Conservation (phyloP, 148 eudicot genomes). For the Arctostaphylos glauca region DNA sequence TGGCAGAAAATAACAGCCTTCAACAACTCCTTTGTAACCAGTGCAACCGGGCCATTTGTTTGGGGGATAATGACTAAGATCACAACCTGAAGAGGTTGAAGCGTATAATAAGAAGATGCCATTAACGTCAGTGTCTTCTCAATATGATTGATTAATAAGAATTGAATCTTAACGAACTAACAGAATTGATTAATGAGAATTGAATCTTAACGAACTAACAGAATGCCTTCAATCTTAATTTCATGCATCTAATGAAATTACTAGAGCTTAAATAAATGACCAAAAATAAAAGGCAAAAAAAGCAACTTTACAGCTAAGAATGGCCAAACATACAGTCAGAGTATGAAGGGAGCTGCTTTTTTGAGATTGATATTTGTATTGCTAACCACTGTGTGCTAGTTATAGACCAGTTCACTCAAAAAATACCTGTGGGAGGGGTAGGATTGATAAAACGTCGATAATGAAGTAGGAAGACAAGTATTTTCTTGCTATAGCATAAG, state of each 20-base stretch:
- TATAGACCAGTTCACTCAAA: neutral
- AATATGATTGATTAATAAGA: neutral
- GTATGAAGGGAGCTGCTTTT: too few species aligned
- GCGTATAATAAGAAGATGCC: neutral
- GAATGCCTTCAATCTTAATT: neutral
- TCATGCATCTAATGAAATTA: neutral
- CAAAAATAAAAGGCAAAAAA: neutral
- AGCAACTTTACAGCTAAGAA: neutral
- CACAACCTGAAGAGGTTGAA: slow-evolving; percentile 41
- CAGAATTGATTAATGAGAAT: neutral
- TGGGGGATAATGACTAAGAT: slow-evolving; percentile 41
- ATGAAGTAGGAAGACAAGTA: slow-evolving; percentile 52
- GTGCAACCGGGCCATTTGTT: slow-evolving; percentile 23
- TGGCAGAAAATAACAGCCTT: slow-evolving; percentile 57
- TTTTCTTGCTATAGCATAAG: slow-evolving; percentile 52
- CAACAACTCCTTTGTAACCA: slow-evolving; percentile 53
- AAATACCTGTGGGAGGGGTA: slow-evolving; percentile 62
- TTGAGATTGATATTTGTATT: neutral
- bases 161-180: too few species aligned
- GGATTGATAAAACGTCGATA: slow-evolving; percentile 58
- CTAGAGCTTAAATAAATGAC: neutral
- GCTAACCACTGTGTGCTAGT: neutral
- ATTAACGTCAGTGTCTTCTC: neutral
- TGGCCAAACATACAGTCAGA: neutral
- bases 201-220: neutral